Percentiles rank a stretch among this genome's conserved stretches.
phyloP scores from a whole-genome alignment of 2,329 filamentous ascomycete species.

The Apiospora rasikravindrae region DNA sequence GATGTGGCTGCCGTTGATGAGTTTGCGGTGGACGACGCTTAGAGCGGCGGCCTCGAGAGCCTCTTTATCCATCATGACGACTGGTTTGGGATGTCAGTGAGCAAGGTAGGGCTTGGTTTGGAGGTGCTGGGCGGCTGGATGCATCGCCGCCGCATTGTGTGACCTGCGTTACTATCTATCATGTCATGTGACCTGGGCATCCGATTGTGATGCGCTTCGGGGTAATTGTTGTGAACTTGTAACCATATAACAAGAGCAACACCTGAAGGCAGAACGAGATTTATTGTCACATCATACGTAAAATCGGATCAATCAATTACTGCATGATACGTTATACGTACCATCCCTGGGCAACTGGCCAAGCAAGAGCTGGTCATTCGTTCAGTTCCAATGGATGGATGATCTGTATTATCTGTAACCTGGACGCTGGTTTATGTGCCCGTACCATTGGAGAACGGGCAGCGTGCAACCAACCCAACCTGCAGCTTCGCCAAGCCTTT shows the following conservation, averaged over 20 bases:
- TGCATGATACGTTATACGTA: no score
- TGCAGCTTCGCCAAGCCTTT: no score
- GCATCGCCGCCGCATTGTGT: neutral
- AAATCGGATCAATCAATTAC: no score
- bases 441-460: neutral
- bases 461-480: no score
- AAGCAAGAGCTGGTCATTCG: no score
- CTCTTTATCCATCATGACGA: slow-evolving; percentile 10
- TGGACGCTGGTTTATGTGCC: neutral
- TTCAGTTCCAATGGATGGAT: no score
- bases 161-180: neutral
- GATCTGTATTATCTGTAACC: no score
- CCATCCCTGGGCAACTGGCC: no score
- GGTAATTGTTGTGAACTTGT: no score
- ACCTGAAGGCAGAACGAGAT: no score
- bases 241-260: no score
- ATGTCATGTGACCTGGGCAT: neutral
- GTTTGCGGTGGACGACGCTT: slow-evolving; percentile 22
- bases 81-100: neutral
- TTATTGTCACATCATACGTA: no score
- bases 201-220: neutral
- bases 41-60: slow-evolving; percentile 18
- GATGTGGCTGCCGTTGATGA: slow-evolving; percentile 56
- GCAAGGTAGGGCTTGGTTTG: neutral
- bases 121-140: neutral